These are phyloP conservation scores for Pythium diclinum DNA, from an alignment of 352 stramenopile species.

Conservation along the genomic window DNA sequence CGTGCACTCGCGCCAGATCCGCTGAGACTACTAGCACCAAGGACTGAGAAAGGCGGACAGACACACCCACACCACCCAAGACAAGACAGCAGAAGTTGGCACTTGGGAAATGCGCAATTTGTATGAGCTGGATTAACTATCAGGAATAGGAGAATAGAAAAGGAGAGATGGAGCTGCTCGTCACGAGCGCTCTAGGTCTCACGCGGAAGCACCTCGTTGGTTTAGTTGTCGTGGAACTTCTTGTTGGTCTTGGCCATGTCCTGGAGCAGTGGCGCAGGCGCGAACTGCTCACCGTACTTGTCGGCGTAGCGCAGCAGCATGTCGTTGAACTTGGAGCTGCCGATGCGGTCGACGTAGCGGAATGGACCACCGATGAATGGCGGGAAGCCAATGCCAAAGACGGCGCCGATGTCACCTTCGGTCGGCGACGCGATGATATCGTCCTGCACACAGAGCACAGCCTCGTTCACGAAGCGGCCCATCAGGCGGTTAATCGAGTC, in stretches of 20 bases:
- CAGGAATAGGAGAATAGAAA: not conserved
- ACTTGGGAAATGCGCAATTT: not conserved
- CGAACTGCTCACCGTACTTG: conserved; percentile 95
- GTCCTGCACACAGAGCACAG: conserved; percentile 95
- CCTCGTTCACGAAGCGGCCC: conserved; percentile 97
- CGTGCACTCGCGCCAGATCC: conserved; percentile 46
- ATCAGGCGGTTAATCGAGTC: conserved; percentile 93
- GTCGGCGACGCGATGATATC: conserved; percentile 96
- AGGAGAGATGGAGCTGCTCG: not conserved
- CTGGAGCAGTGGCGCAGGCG: conserved; percentile 93
- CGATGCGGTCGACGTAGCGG: conserved; percentile 94
- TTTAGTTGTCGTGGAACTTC: conserved; percentile 94
- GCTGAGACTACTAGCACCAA: conserved; percentile 5
- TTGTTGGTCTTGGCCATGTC: conserved; percentile 97
- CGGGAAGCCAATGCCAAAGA: conserved; percentile 98
- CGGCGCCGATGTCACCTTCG: conserved; percentile 97
- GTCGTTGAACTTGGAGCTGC: conserved; percentile 92
- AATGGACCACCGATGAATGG: conserved; percentile 97
- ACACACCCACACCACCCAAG: not conserved
- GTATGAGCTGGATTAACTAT: not conserved
- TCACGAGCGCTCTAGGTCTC: not conserved
- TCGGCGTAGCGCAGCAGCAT: conserved; percentile 96
- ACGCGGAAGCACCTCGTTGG: not conserved
- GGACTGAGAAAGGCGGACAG: not conserved
- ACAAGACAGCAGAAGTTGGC: not conserved